Evolutionary conservation across 805 yeast species (phyloP).

Genomic region (Pichia kluyveri): DNA sequence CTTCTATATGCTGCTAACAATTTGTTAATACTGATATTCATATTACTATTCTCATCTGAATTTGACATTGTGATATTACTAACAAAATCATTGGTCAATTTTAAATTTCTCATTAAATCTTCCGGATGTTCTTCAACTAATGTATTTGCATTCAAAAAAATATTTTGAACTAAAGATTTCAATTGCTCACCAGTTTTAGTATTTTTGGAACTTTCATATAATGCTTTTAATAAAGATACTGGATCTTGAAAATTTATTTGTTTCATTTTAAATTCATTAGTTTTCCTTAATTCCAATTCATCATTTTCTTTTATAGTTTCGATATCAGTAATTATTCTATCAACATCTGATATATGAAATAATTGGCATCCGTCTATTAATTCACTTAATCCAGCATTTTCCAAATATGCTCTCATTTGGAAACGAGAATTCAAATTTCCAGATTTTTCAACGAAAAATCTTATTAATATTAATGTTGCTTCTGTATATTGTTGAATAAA

Average conservation of each 20-base stretch:
- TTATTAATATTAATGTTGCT: conserved; percentile 40
- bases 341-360: conserved; percentile 33
- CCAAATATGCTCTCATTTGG: conserved; percentile 37
- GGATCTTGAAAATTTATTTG: conserved; percentile 63
- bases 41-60: conserved; percentile 51
- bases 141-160: conserved; percentile 41
- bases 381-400: conserved; percentile 32
- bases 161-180: conserved; percentile 56
- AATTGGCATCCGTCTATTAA: conserved; percentile 29
- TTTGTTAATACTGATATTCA: conserved; percentile 69
- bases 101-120: conserved; percentile 42
- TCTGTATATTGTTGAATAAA: conserved; percentile 48
- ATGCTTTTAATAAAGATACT: conserved; percentile 50
- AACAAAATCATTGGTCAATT: conserved; percentile 46
- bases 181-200: conserved; percentile 53
- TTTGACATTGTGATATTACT: conserved; percentile 46
- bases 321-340: conserved; percentile 34
- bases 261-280: conserved; percentile 29
- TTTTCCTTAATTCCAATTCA: conserved; percentile 30
- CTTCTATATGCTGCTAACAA: conserved; percentile 67
- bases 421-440: conserved; percentile 32
- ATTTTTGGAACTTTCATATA: conserved; percentile 49
- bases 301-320: conserved; percentile 34
- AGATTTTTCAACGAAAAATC: conserved; percentile 36
- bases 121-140: conserved; percentile 21